phyloP scores from a whole-genome alignment of 305 asterid genomes.

The Fraxinus ornus region DNA sequence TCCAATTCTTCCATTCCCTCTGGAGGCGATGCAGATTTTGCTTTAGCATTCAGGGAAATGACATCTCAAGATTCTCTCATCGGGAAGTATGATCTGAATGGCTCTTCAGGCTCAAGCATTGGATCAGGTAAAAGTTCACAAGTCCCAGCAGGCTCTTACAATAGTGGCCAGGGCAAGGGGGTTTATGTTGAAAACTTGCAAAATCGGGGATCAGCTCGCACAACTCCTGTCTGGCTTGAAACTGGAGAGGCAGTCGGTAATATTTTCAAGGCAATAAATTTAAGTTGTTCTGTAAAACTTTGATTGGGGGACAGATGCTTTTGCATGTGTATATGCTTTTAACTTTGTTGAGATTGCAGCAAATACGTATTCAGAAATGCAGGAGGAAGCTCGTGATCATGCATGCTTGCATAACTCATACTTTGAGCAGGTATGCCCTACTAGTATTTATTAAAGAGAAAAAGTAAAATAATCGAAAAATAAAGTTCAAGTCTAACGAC shows the following conservation, averaged over 20 bases:
- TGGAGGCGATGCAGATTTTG: conserved; percentile 63
- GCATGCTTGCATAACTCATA: conserved; percentile 73
- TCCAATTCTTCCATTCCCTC: conserved; percentile 59
- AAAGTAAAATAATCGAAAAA: not conserved
- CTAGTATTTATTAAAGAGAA: conserved; percentile 13
- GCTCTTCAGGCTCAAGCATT: conserved; percentile 48
- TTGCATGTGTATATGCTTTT: conserved; percentile 39
- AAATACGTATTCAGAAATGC: conserved; percentile 67
- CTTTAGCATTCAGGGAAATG: conserved; percentile 68
- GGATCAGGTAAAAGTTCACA: conserved; percentile 83
- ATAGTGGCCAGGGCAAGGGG: conserved; percentile 49
- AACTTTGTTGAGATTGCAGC: conserved; percentile 71
- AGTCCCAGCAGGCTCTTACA: conserved; percentile 48
- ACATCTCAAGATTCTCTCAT: conserved; percentile 64
- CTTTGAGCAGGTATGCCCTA: conserved; percentile 73
- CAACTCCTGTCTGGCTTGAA: conserved; percentile 64
- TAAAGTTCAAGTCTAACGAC: not conserved
- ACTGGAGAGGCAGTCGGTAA: conserved; percentile 74
- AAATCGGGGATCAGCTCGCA: conserved; percentile 44
- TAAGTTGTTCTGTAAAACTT: conserved; percentile 22
- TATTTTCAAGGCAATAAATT: conserved; percentile 28
- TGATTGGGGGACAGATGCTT: conserved; percentile 23
- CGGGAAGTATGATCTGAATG: conserved; percentile 61
- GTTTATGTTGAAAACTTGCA: conserved; percentile 50
- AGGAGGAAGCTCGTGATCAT: conserved; percentile 89